A percentile compares a stretch with the other conserved stretches of the same genome.
Conservation (phyloP, 768 basidiomycete species). For the Naganishia antarctica region DNA sequence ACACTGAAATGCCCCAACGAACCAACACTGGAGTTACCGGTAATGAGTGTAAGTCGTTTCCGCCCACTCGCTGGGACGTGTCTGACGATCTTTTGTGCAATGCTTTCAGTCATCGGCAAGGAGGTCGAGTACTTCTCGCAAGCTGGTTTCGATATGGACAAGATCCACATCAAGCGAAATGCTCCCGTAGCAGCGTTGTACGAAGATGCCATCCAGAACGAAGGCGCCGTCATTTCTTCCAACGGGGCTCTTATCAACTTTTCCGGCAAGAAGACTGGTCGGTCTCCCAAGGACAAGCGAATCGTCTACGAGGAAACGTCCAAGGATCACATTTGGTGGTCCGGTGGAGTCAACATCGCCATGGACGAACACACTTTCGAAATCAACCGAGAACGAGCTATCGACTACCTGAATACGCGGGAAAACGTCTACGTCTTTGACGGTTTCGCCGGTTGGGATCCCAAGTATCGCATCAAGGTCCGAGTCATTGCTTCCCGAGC, state of each 20-base stretch:
- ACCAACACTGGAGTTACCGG: slow-evolving; percentile 18
- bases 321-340: slow-evolving; percentile 98
- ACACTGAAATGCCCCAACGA: slow-evolving; percentile 8
- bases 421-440: slow-evolving; percentile 98
- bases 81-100: neutral
- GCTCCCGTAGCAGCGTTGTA: slow-evolving; percentile 68
- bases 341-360: slow-evolving; percentile 94
- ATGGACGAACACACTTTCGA: slow-evolving; percentile 94
- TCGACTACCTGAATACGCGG: slow-evolving; percentile 96
- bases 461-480: slow-evolving; percentile 98
- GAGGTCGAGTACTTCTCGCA: slow-evolving; percentile 97
- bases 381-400: slow-evolving; percentile 97
- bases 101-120: slow-evolving; percentile 72
- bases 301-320: slow-evolving; percentile 95
- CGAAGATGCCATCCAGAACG: slow-evolving; percentile 97
- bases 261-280: slow-evolving; percentile 97
- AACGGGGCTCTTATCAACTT: slow-evolving; percentile 99
- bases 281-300: slow-evolving; percentile 98
- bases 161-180: slow-evolving; percentile 71
- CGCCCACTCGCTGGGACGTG: neutral
- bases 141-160: slow-evolving; percentile 98
- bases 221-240: slow-evolving; percentile 94
- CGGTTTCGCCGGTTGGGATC: slow-evolving; percentile 95
- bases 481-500: slow-evolving; percentile 97
- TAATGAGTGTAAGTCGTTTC: slow-evolving; percentile 18